Conservation (phyloP, 768 basidiomycete species). For the Trametes coccinea region DNA sequence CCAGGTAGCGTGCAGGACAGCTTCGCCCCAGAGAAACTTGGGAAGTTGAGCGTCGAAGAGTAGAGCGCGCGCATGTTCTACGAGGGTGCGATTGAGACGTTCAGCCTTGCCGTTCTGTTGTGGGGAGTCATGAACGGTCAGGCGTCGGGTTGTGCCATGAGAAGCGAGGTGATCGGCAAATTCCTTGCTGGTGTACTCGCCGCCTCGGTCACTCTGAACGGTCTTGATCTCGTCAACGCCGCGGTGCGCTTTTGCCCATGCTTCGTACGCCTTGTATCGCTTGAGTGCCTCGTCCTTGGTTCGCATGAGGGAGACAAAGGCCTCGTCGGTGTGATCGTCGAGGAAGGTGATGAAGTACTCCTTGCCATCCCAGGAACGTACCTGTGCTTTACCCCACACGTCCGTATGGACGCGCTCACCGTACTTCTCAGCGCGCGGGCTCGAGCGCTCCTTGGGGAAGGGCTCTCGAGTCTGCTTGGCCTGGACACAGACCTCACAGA, state of each 20-base stretch:
- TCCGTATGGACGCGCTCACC: slow-evolving; percentile 37
- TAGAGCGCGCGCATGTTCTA: slow-evolving; percentile 2
- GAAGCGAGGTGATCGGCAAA: slow-evolving; percentile 16
- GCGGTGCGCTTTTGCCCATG: slow-evolving; percentile 21
- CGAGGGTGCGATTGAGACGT: slow-evolving; percentile 19
- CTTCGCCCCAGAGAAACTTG: slow-evolving; percentile 11
- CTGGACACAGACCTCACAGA: slow-evolving; percentile 7
- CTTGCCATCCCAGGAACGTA: slow-evolving; percentile 11
- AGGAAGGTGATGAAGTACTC: slow-evolving; percentile 25
- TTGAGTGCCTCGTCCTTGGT: slow-evolving; percentile 21
- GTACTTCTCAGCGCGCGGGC: slow-evolving; percentile 16
- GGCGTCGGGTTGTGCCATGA: slow-evolving; percentile 20
- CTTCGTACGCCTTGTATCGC: slow-evolving; percentile 20
- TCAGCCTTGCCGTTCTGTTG: slow-evolving; percentile 19
- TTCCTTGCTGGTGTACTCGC: slow-evolving; percentile 23
- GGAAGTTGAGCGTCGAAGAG: slow-evolving; percentile 9
- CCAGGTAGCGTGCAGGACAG: slow-evolving; percentile 7
- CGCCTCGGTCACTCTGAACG: slow-evolving; percentile 25
- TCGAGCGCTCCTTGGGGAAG: slow-evolving; percentile 3
- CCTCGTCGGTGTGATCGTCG: slow-evolving; percentile 26
- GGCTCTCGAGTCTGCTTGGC: slow-evolving; percentile 6
- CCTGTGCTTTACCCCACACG: slow-evolving; percentile 40
- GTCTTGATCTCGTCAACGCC: slow-evolving; percentile 16
- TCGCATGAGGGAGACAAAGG: not conserved
- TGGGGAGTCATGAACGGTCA: slow-evolving; percentile 15